phyloP scores from a whole-genome alignment of 495 filamentous ascomycete species.

The Penicillium psychrofluorescens region DNA sequence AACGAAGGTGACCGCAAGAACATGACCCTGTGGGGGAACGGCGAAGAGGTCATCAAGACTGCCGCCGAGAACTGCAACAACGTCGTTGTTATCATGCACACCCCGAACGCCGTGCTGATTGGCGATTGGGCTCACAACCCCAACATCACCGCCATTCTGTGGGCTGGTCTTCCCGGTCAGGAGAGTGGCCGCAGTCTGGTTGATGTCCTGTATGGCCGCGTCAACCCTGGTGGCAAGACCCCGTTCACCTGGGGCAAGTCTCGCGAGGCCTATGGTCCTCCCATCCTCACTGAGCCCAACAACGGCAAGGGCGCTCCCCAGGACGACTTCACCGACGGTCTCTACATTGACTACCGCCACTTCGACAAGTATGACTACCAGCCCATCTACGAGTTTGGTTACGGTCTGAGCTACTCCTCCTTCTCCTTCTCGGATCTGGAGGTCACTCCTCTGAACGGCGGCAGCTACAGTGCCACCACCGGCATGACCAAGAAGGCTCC shows the following conservation, averaged over 20 bases:
- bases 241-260: constrained; percentile 83
- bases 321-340: constrained; percentile 73
- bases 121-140: constrained; percentile 70
- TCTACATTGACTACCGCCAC: constrained; percentile 90
- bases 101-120: constrained; percentile 71
- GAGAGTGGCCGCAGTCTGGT: constrained; percentile 86
- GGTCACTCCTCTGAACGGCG: constrained; percentile 47
- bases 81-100: constrained; percentile 90
- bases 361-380: constrained; percentile 70
- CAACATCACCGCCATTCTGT: constrained; percentile 92
- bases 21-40: constrained; percentile 80
- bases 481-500: constrained; percentile 64
- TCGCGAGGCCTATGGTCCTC: constrained; percentile 65
- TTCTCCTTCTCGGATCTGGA: constrained; percentile 73
- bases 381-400: constrained; percentile 88
- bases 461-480: constrained; percentile 56
- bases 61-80: constrained; percentile 76
- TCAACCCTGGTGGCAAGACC: constrained; percentile 78
- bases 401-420: constrained; percentile 81
- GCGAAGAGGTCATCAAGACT: constrained; percentile 69
- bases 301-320: constrained; percentile 66
- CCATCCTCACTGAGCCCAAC: constrained; percentile 70
- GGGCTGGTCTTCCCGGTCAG: constrained; percentile 89
- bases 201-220: constrained; percentile 83
- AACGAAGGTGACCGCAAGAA: constrained; percentile 91